Conservation (phyloP, 164 flowering plant species). For the Macadamia tetraphylla region DNA sequence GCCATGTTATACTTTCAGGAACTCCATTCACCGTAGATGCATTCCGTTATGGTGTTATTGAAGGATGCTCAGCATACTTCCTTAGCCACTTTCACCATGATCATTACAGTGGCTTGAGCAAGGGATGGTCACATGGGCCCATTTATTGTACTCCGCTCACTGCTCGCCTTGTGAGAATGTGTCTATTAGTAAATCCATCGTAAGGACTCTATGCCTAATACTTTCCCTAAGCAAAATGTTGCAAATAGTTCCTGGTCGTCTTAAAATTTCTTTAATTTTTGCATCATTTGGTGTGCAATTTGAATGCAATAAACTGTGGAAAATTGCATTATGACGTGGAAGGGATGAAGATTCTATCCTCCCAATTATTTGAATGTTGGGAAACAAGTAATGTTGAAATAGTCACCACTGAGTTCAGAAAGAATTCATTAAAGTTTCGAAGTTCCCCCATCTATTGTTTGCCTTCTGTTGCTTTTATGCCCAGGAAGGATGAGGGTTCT, state of each 20-base stretch:
- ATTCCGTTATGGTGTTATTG: conserved; percentile 56
- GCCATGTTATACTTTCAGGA: conserved; percentile 26
- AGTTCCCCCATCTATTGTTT: too few relatives aligned
- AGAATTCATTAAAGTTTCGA: too few relatives aligned
- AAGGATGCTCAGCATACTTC: conserved; percentile 66
- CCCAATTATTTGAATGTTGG: too few relatives aligned
- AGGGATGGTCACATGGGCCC: conserved; percentile 72
- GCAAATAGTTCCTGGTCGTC: neutral
- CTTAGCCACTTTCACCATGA: conserved; percentile 70
- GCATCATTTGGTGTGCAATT: too few relatives aligned
- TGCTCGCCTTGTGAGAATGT: conserved; percentile 49
- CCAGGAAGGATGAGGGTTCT: too few relatives aligned
- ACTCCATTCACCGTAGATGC: conserved; percentile 78
- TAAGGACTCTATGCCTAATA: conserved; percentile 19
- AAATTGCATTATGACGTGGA: too few relatives aligned
- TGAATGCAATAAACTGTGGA: too few relatives aligned
- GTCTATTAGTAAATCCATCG: conserved; percentile 55
- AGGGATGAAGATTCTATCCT: too few relatives aligned
- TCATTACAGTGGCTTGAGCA: conserved; percentile 69
- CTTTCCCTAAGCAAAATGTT: neutral
- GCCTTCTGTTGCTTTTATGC: too few relatives aligned
- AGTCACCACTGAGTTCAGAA: too few relatives aligned
- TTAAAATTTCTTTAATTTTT: too few relatives aligned
- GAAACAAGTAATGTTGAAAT: too few relatives aligned
- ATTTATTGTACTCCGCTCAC: conserved; percentile 69